Base-by-base conservation (phyloP, 139 green algal species). In the Edaphochlamys debaryana region DNA sequence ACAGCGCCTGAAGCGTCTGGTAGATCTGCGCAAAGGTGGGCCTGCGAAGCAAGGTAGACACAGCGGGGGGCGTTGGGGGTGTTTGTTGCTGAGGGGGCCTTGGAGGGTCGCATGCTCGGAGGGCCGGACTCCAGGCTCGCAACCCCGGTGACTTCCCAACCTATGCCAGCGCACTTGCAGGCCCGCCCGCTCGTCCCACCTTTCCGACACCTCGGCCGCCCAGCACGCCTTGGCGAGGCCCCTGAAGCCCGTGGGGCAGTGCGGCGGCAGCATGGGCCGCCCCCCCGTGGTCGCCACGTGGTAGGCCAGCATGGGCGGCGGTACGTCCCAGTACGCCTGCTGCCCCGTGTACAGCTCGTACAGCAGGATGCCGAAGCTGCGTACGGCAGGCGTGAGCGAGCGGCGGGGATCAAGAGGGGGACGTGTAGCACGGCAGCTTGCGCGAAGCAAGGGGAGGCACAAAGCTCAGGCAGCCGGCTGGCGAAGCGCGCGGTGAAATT, bases 321-420 rank as follows among this genome's bases (percentile, higher is more conserved):
- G 75, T 0, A 81, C 30, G 32, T 81, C 75, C 60, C n/a, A 71
- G 60, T 81, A 81, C 29, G 75, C 75, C 30, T 63, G 60, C 38
- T 81, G 40, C 1, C 75, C 75, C 54, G 75, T 81, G 40, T 72
- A 81, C 30, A 81, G 75, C 60, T 81, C 75, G 75, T 80, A 80
- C 29, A 80, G 54, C 56, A 63, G 56, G 56, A 63, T 80, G 73
- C 17, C 62, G 62, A n/a, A 70, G 45, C 45, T 54, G 45, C 11
- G 45, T 13, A 54, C 11, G 45, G 22, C 54, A 22, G n/a, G n/a
- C n/a, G n/a, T n/a, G n/a, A n/a, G n/a, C n/a, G n/a, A n/a, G n/a
- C n/a, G n/a, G n/a, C n/a, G n/a, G n/a, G n/a, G n/a, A n/a, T n/a
- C n/a, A n/a, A n/a, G n/a, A n/a, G n/a, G n/a, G n/a, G n/a, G n/a